Evolutionary conservation across 2,329 filamentous ascomycete species (phyloP), one percentile per base, ranked within the genome.

Genomic region (Coniochaeta sp.): DNA sequence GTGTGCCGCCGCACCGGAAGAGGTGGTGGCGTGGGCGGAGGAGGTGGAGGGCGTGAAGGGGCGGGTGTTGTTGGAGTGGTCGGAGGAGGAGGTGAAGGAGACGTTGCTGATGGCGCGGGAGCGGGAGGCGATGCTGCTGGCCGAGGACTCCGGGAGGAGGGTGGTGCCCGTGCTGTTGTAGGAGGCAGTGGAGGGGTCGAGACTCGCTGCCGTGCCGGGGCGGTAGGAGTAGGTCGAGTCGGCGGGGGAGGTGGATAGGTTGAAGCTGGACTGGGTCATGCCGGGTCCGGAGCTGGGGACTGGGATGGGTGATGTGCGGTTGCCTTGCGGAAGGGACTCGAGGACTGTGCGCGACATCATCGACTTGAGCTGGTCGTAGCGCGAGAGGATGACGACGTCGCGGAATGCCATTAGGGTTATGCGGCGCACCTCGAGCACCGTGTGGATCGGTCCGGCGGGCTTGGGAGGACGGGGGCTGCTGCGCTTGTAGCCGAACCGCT

Each of bases 301-400:
- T 46, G 65, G 74, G 52, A 66, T 75, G 51, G 73, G 85, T 58
- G 74, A 86, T 60, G 73, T n/a, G n/a, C n/a, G n/a, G n/a, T n/a
- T n/a, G n/a, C n/a, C n/a, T n/a, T 77, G 75, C 1, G 80, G 80
- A 6, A 83, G 64, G 55, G 87, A 94, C 57, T 96, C 91, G 2
- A 97, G 82, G 3, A 86, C 91, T 0, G 97, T 77, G 2, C 92
- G 84, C 2, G 89, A 95, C 71, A 96, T 96, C 52, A 94, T 92
- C 6, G 83, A 82, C 73, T 94, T 95, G 22, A 99, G 80, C 6
- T 82, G 85, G 52, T 96, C 91, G 68, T 95, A 94, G 49, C 92
- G 85, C 1, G 90, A 89, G 1, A 99, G 73, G 48, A 99, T 89
- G 52, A 99, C 83, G 18, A 81, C 85, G 67, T 99, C 94, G 50